Evolutionary conservation across 805 yeast species (phyloP), one percentile per base, ranked within the genome.

Genomic region (Candida odintsovae): DNA sequence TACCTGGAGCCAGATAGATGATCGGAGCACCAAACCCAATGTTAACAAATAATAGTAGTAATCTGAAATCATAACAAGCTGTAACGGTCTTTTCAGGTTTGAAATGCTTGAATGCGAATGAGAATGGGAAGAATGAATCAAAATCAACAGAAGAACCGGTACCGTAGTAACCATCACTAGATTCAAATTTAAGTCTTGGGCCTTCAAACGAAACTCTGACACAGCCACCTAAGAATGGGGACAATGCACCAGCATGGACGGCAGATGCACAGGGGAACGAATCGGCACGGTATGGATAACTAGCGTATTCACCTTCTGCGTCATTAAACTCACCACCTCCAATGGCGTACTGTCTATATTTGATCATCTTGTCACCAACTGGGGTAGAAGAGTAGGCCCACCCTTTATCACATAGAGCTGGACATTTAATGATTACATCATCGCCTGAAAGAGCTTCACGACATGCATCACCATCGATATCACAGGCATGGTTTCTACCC

Each of bases 251-350:
- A 2, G 90, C 81, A 64, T 90, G 97, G 4, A 86, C 78, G 0
- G 94, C 97, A 3, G 97, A 85, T 0, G 90, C 92, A 62, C 98
- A 90, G 0, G 92, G 83, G 56, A 72, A 90, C 1, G 96, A 87
- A 65, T 90, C 98, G 0, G 88, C 90, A 52, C 98, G 71, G 59
- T 89, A 90, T 0, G 90, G 90, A 22, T 66, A 55, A 0, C 87
- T 68, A 1, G 57, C 65, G 15, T 53, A 51, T 66, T 1, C 49
- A 1, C 45, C 50, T 11, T 41, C 40, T 12, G 22, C 7, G 2
- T 50, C 48, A 9, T 45, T 50, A 4, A 57, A 52, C 18, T 57
- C 58, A 2, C 90, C 90, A 16, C 96, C 95, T 3, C 97, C 97
- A 22, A 90, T 76, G 28, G 80, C 78, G 55, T 72, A 87, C 2